Base-by-base conservation (phyloP, 2,329 filamentous ascomycete species). In the Botrytis fragariae region DNA sequence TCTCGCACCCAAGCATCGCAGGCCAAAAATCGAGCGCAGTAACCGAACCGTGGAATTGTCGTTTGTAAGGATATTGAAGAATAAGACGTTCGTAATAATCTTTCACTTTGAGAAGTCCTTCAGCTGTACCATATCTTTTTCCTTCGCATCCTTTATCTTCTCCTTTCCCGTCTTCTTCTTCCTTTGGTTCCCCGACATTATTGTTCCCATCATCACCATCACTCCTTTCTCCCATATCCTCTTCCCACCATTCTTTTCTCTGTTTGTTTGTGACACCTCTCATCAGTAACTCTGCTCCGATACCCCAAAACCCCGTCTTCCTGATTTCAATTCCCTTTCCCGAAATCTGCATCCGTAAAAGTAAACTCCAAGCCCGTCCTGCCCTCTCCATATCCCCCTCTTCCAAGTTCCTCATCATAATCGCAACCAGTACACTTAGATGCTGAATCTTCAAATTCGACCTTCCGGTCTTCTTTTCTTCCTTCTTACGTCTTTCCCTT, bases 211-310 rank as follows among this genome's bases (percentile, higher is more conserved):
- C 62, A 72, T 73, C 65, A 51, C 32, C 12, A 51, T 25, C 12
- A 20, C 63, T 61, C 54, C 25, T 48, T 45, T 61, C 25, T 54
- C 25, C 35, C 39, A 54, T 32, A 72, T 72, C 54, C 42, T 61
- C 57, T 64, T 69, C 65, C 65, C 65, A 69, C 65, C 65, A 69
- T 44, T 69, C 65, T 48, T 45, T 39, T 39, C 35, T 79, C 73
- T 44, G 70, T 57, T 76, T 79, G 83, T 79, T 62, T 29, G 39
- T 64, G 16, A 37, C 51, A 12, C 70, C 92, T 88, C 72, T 61
- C 83, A 97, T 89, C 72, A 97, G 83, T 32, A 98, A 88, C 82
- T 97, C 95, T 3, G 93, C 93, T 0, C 93, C 94, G 62, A 97
- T 87, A 22, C 91, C 91, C 95, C 95, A 98, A 76, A 92, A 87